These are phyloP conservation scores for Neurospora sp. DNA, from an alignment of 495 filamentous ascomycete genomes.

Conservation along the genomic window DNA sequence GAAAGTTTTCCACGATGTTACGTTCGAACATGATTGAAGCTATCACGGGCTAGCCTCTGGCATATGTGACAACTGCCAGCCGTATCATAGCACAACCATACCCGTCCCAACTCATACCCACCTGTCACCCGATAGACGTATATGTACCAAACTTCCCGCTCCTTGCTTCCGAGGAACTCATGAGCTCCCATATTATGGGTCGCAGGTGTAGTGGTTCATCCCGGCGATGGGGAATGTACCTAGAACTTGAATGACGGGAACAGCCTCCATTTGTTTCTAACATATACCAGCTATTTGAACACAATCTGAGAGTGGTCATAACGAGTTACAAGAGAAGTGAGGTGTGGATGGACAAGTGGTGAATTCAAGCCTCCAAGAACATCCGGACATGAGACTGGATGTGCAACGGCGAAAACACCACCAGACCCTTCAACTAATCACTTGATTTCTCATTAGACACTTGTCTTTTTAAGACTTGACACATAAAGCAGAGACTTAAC, in stretches of 20 bases:
- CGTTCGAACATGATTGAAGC: too few species aligned
- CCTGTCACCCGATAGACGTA: too few species aligned
- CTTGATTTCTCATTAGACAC: background rate
- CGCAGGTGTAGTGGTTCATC: too few species aligned
- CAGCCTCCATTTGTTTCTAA: background rate
- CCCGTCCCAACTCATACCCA: too few species aligned
- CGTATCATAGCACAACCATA: too few species aligned
- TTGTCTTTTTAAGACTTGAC: background rate
- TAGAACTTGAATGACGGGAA: background rate
- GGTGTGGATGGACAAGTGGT: background rate
- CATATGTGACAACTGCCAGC: too few species aligned
- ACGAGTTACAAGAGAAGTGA: background rate
- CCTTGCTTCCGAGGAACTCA: too few species aligned
- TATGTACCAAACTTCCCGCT: too few species aligned
- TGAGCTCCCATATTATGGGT: too few species aligned
- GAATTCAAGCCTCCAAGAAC: background rate
- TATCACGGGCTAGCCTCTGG: too few species aligned
- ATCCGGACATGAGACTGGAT: background rate
- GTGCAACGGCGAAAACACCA: background rate
- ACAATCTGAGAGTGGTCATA: background rate
- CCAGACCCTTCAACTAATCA: background rate
- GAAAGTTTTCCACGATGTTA: too few species aligned
- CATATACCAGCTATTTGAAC: background rate
- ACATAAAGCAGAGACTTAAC: background rate
- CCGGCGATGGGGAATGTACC: background rate